phyloP scores from a whole-genome alignment of 371 early-diverging fungal genomes.

The Mortierella sp. region DNA sequence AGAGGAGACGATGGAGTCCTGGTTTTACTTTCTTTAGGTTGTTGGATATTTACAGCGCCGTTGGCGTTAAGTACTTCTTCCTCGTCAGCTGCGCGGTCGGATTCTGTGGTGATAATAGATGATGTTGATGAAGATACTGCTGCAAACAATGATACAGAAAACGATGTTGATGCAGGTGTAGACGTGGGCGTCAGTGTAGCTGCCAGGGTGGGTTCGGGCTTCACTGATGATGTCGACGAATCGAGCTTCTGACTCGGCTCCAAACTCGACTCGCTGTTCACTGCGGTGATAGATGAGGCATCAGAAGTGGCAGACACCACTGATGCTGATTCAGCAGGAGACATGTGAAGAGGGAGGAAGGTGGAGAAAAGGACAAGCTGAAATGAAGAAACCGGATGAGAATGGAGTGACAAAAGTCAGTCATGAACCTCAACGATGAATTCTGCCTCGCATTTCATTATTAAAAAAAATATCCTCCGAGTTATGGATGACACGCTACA shows the following conservation, averaged over 20 bases:
- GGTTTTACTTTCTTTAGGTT: neutral
- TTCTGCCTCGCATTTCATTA: too few relatives aligned
- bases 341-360: conserved; percentile 14
- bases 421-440: too few relatives aligned
- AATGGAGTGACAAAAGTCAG: too few relatives aligned
- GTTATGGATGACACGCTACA: too few relatives aligned
- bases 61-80: neutral
- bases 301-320: conserved; percentile 17
- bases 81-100: conserved; percentile 3
- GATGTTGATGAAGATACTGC: conserved; percentile 14
- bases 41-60: neutral
- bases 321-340: conserved; percentile 35
- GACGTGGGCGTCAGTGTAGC: neutral
- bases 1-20: conserved; percentile 11
- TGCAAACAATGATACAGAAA: conserved; percentile 15
- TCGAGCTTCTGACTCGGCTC: conserved; percentile 9
- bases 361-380: conserved; percentile 1
- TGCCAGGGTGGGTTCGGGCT: too few relatives aligned
- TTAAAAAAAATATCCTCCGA: too few relatives aligned
- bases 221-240: neutral
- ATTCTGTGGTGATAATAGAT: conserved; percentile 16
- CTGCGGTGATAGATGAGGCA: conserved; percentile 15
- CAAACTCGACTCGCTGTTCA: conserved; percentile 11
- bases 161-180: conserved; percentile 1
- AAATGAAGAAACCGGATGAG: neutral